Evolutionary conservation across 139 green algal genomes (phyloP), one percentile per base, ranked within the genome.

Genomic region (Chlorella sp.): DNA sequence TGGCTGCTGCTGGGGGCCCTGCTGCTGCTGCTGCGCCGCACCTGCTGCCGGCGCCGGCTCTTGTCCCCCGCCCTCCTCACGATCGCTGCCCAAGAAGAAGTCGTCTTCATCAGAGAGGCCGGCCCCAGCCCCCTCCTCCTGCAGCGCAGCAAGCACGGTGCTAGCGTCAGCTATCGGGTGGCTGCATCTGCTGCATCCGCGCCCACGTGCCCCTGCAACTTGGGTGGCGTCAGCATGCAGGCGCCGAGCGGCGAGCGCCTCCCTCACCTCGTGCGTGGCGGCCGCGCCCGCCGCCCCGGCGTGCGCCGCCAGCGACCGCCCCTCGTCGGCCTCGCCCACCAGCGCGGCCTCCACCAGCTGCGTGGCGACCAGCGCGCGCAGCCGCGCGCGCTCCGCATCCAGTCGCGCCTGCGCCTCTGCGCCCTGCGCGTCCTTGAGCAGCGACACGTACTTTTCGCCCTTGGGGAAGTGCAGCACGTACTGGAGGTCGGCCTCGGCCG

Each of bases 401-500:
- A 94, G 72, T 58, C 60, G 35, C 23, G 59, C 77, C 81, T 93
- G 86, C 11, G 82, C 87, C 42, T 86, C 87, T 8, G 87, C 69
- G 1, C 76, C 76, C 9, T 90, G 83, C 3, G 73, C 77, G 1
- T 87, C 29, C 45, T 80, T 86, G 40, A 97, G 73, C 11, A 97
- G 55, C 14, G 84, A 89, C 36, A 97, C 92, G 73, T 96, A 97
- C 76, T 93, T 93, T 74, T 96, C 90, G 9, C 82, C 87, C 67
- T 90, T 91, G 17, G 93, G 93, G 59, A 97, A 97, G 79, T 96
- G 76, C 33, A 84, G 64, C 25, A 97, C 91, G 70, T 97, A 97
- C 79, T 92, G 65, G 76, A 87, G 7, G 21, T 77, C 46, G 19
- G 50, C 58, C 38, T 65, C 17, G 9, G 66, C 45, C 1, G 36